Base-by-base conservation (phyloP, 306 rosid genomes). In the Sesbania bispinosa region DNA sequence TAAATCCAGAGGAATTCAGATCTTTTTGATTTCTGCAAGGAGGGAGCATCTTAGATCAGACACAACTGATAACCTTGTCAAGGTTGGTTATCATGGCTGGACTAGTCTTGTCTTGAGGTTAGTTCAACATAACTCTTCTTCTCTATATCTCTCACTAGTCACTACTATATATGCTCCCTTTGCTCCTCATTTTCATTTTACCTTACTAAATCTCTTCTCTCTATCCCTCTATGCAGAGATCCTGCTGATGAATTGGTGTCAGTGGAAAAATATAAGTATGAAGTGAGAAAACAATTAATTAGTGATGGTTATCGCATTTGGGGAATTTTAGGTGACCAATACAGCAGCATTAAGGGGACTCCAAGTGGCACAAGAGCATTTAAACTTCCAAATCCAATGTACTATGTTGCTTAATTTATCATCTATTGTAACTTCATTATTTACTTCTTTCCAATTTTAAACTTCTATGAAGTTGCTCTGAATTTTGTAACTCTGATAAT, bases 51-150 rank as follows among this genome's bases (percentile, higher is more conserved):
- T 87, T 4, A 85, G 93, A 85, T 79, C 85, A 78, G 83, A 84
- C 72, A 88, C 96, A 3, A 69, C 82, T 54, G 86, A 84, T 61
- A 90, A 85, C 62, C 89, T 88, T 46, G 77, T 90, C 18, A 74
- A 48, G 5, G 89, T 85, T 69, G 96, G 88, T 4, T 87, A 67
- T 45, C 61, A 84, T 80, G 93, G 93, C 6, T 86, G 91, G 89
- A 73, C 83, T n/a, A 76, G 69, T 59, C 84, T 88, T 50, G 18
- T 80, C 19, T 65, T 88, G 10, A 86, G 91, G 96, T 84, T 6
- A 66, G 36, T 27, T 26, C 4, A 21, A 4, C 23, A 21, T 27
- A 39, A 4, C 16, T 20, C 33, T 62, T 24, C 45, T 32, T 23
- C 21, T 29, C 23, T 10, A 9, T 23, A 52, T 36, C 24, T 47